Evolutionary conservation across 352 stramenopile species (phyloP).

Genomic region (Plasmopara muralis): DNA sequence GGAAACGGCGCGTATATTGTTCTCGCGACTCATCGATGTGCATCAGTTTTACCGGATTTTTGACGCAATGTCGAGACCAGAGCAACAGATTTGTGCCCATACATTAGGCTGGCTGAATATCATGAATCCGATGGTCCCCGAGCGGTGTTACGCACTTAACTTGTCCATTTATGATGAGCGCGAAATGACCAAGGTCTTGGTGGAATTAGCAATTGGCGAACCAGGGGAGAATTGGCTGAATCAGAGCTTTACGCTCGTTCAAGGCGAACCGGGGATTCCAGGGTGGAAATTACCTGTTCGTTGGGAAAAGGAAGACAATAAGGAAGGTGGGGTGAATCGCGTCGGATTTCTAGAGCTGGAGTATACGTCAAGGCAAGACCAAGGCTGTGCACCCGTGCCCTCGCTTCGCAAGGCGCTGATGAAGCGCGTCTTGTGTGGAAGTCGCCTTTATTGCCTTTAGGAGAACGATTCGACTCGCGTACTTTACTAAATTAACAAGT

Average conservation of each 20-base stretch:
- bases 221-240: conserved; percentile 83
- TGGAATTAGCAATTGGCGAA: conserved; percentile 70
- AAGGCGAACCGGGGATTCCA: conserved; percentile 53
- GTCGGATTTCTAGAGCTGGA: conserved; percentile 61
- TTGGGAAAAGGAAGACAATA: conserved; percentile 74
- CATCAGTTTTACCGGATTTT: conserved; percentile 59
- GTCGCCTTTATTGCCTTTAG: conserved; percentile 61
- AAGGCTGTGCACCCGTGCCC: conserved; percentile 49
- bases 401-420: conserved; percentile 56
- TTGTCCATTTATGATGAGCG: conserved; percentile 66
- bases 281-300: conserved; percentile 74
- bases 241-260: conserved; percentile 50
- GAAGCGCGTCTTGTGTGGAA: conserved; percentile 55
- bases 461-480: no score
- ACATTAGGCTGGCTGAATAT: conserved; percentile 75
- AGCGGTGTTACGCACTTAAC: conserved; percentile 64
- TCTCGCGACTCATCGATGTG: conserved; percentile 67
- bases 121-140: conserved; percentile 65
- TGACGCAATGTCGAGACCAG: conserved; percentile 35
- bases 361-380: conserved; percentile 65
- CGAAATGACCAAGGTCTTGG: conserved; percentile 74
- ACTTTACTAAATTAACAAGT: no score
- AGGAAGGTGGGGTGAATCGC: conserved; percentile 61
- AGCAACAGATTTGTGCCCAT: conserved; percentile 42
- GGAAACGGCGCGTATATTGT: conserved; percentile 67